Conservation (phyloP, 129 eudicot species). For the Flaveria ramosissima region DNA sequence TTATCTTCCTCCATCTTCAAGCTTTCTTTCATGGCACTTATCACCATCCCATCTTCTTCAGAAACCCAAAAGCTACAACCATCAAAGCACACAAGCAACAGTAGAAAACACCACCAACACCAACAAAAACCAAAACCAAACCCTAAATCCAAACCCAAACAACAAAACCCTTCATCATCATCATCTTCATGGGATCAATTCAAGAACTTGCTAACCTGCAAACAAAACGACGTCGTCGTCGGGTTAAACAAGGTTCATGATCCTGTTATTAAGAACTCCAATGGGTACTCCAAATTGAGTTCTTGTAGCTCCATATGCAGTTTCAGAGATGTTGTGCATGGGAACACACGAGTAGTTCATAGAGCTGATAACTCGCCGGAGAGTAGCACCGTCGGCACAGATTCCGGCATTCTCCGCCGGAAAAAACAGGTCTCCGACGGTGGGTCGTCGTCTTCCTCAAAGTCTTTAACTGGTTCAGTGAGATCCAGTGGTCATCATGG, state of each 20-base stretch:
- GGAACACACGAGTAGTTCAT: constrained; percentile 76
- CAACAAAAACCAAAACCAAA: constrained; percentile 41
- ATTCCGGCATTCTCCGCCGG: constrained; percentile 51
- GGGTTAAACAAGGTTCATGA: constrained; percentile 46
- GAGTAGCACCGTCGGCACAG: constrained; percentile 58
- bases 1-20: constrained; percentile 20
- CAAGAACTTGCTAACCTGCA: constrained; percentile 86
- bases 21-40: constrained; percentile 47
- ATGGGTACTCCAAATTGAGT: constrained; percentile 43
- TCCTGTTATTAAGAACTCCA: constrained; percentile 51
- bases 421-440: constrained; percentile 24
- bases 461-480: constrained; percentile 46
- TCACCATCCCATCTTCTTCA: constrained; percentile 49
- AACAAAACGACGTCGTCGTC: constrained; percentile 51
- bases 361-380: constrained; percentile 89
- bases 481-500: constrained; percentile 50
- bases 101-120: constrained; percentile 8
- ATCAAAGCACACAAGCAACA: constrained; percentile 31
- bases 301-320: constrained; percentile 77
- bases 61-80: constrained; percentile 39
- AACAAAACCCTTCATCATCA: constrained; percentile 44
- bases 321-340: constrained; percentile 75
- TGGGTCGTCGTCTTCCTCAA: constrained; percentile 48
- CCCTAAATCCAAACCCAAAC: constrained; percentile 21
- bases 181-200: constrained; percentile 76